Base-by-base conservation (phyloP, 2,329 filamentous ascomycete genomes). In the Fusarium avenaceum region DNA sequence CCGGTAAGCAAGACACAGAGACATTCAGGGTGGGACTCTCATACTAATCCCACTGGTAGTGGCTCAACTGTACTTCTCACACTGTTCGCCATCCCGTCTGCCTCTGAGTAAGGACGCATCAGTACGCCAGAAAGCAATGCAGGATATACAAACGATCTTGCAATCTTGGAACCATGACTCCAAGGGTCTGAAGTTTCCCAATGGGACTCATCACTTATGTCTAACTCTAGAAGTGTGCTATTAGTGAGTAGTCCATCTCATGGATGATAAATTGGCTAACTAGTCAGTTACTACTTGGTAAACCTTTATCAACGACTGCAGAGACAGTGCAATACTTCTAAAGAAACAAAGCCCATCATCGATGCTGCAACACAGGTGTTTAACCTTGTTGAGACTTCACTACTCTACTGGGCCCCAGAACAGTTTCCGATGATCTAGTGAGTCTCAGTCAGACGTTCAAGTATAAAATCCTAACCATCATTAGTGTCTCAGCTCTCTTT, bases 341-440 rank as follows among this genome's bases (percentile, higher is more conserved):
- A 14, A 2, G 57, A 59, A 4, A 19, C 30, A 0, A 58, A 49
- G 3, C 28, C 43, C 0, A 11, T 59, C 0, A 7, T 58, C 0
- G 52, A 59, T 0, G 35, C 57, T 0, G 57, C 57, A 6, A 17
- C 19, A 0, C 53, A 58, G 2, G 20, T 59, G 0, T 59, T 59
- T 0, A 42, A 11, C 0, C 17, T 59, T 0, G 52, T 43, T 0
- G 57, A 58, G 2, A 49, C 49, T 11, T 59, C 57, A 0, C 0
- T 59, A 0, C 30, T 59, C 0, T 59, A 58, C 0, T 59, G 57
- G 57, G 35, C 57, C 0, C 53, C 53, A 1, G 53, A 58, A 2
- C 53, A 58, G 0, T 59, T 59, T 0, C 57, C 57, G 0, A 59
- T 58, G 57, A 59, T 59, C 0, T 58, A 59, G 57, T 59, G 14